These are phyloP conservation scores for Aspergillus ruber DNA, from an alignment of 2,329 filamentous ascomycete species.

Conservation along the genomic window DNA sequence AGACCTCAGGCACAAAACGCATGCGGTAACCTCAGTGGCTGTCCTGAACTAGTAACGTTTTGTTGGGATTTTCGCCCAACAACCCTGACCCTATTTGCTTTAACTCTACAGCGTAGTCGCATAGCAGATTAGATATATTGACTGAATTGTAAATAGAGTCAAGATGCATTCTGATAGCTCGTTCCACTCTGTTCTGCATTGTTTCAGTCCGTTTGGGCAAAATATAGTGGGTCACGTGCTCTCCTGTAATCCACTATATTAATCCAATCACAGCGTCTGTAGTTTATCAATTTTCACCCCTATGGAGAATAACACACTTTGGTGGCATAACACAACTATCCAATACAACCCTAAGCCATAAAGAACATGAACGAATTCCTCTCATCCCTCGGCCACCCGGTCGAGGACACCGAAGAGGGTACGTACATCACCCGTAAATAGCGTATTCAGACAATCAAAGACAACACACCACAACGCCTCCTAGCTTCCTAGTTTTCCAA, in stretches of 20 bases:
- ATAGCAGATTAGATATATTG: not conserved
- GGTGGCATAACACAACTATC: too few relatives aligned
- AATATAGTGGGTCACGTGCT: too few relatives aligned
- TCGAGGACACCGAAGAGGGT: conserved; percentile 58
- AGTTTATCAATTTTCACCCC: too few relatives aligned
- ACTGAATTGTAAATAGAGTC: not conserved
- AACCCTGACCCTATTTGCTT: not conserved
- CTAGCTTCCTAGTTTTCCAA: too few relatives aligned
- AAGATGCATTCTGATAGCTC: too few relatives aligned
- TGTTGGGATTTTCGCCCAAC: conserved; percentile 25
- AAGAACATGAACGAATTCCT: conserved; percentile 29
- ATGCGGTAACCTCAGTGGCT: conserved; percentile 12
- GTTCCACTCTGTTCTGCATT: too few relatives aligned
- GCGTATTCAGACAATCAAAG: not conserved
- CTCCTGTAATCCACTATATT: too few relatives aligned
- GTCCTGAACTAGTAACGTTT: conserved; percentile 9
- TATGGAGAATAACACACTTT: too few relatives aligned
- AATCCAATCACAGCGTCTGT: too few relatives aligned
- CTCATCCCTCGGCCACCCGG: conserved; percentile 42
- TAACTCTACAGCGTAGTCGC: not conserved
- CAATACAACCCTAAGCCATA: too few relatives aligned
- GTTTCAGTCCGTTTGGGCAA: too few relatives aligned
- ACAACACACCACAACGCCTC: too few relatives aligned
- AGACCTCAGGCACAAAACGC: not conserved
- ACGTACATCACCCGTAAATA: conserved; percentile 11